Conservation (phyloP, 1,139 yeast species). For the Saccharomycopsis hybrid region DNA sequence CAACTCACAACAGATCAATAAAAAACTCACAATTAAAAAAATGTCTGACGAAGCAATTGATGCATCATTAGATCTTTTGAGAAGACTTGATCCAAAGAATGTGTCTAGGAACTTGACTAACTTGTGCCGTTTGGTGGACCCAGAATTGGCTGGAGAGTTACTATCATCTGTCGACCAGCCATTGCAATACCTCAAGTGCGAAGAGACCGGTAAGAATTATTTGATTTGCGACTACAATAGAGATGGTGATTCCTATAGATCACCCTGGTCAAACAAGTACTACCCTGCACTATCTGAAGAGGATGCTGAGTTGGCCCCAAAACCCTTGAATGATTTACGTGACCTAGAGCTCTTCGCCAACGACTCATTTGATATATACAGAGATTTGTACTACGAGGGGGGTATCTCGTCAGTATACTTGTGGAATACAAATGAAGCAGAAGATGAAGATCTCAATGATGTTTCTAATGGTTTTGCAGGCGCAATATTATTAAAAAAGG, state of each 20-base stretch:
- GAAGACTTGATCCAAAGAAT: slow-evolving; percentile 77
- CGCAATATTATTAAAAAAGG: slow-evolving; percentile 78
- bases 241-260: slow-evolving; percentile 87
- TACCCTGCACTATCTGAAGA: slow-evolving; percentile 51
- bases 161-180: slow-evolving; percentile 88
- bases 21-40: too few relatives aligned
- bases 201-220: slow-evolving; percentile 55
- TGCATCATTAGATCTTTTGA: slow-evolving; percentile 79
- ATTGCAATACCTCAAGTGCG: slow-evolving; percentile 51
- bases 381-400: slow-evolving; percentile 93
- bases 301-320: slow-evolving; percentile 59
- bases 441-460: slow-evolving; percentile 29
- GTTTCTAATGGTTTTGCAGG: slow-evolving; percentile 70
- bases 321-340: slow-evolving; percentile 62
- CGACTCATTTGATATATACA: slow-evolving; percentile 85
- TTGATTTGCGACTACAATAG: slow-evolving; percentile 91
- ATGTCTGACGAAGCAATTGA: slow-evolving; percentile 65
- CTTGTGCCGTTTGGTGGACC: slow-evolving; percentile 69
- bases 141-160: slow-evolving; percentile 83
- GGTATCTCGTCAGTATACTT: slow-evolving; percentile 85
- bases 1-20: too few relatives aligned
- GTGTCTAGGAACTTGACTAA: slow-evolving; percentile 56
- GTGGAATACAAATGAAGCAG: slow-evolving; percentile 67
- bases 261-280: slow-evolving; percentile 86
- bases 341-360: slow-evolving; percentile 76